A percentile compares a stretch with the other conserved stretches of the same genome.
Evolutionary conservation across 768 basidiomycete genomes (phyloP).

Genomic region (Mycena galericulata): DNA sequence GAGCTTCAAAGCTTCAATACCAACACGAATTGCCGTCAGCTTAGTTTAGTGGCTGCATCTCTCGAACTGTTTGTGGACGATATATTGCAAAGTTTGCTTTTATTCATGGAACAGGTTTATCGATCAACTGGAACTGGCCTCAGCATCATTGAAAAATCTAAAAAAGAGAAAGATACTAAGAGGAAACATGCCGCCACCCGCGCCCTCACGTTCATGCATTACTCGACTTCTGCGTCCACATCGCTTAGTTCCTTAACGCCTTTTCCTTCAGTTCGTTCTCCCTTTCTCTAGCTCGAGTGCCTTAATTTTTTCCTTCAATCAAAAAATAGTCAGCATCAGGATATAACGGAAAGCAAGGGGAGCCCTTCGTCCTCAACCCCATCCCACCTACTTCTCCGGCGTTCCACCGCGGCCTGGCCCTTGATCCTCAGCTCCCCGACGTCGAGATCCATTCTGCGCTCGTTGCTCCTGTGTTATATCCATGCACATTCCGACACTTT

Average conservation of each 20-base stretch:
- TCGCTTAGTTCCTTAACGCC: conserved; percentile 86
- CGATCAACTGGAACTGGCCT: no score
- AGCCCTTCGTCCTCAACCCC: conserved; percentile 47
- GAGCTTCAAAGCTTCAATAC: no score
- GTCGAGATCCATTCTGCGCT: conserved; percentile 51
- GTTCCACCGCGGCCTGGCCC: conserved; percentile 72
- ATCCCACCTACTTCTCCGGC: conserved; percentile 69
- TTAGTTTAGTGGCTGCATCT: no score
- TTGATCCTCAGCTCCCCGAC: conserved; percentile 79
- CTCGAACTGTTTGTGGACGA: no score
- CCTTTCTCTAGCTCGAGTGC: conserved; percentile 71
- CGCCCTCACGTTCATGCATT: conserved; percentile 31
- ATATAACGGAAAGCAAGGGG: conserved; percentile 28
- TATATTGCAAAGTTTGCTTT: no score
- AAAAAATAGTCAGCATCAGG: conserved; percentile 18
- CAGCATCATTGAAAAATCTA: no score
- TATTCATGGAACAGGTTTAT: no score
- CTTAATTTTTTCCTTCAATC: conserved; percentile 39
- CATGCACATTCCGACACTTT: no score
- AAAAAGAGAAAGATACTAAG: no score
- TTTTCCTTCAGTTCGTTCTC: conserved; percentile 87
- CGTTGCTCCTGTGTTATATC: no score
- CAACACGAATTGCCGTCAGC: no score
- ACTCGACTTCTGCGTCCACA: conserved; percentile 70
- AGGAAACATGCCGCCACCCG: no score